These are phyloP conservation scores for Plasmodium sp. DNA, from an alignment of 169 alveolate species.

Conservation along the genomic window DNA sequence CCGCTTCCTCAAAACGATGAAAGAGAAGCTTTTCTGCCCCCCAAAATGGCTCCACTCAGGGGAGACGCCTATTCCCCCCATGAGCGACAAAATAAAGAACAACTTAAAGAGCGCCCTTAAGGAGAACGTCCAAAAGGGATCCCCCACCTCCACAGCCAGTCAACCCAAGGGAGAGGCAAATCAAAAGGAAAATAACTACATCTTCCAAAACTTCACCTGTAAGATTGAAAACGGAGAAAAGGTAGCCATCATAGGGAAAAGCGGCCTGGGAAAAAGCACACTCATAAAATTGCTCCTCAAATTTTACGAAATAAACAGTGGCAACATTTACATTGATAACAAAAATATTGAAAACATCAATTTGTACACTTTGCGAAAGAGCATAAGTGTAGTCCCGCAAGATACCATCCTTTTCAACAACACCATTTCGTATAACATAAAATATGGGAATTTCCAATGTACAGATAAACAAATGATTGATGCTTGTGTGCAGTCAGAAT, in stretches of 20 bases:
- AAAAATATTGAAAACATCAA: conserved; percentile 88
- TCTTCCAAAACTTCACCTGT: conserved; percentile 69
- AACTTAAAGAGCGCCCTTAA: not conserved
- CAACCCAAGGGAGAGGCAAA: not conserved
- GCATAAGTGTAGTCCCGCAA: conserved; percentile 94
- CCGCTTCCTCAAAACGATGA: not conserved
- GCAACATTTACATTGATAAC: conserved; percentile 90
- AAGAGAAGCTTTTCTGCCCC: not conserved
- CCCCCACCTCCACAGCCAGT: not conserved
- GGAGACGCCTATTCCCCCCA: not conserved
- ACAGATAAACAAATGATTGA: conserved; percentile 82
- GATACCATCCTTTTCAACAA: conserved; percentile 94
- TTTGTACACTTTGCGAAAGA: conserved; percentile 82
- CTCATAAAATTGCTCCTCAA: conserved; percentile 93
- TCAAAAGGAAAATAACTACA: conserved; percentile 5
- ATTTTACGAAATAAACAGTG: conserved; percentile 91
- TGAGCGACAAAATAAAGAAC: not conserved
- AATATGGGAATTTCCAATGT: conserved; percentile 89
- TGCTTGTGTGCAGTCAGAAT: conserved; percentile 60
- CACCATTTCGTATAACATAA: conserved; percentile 89
- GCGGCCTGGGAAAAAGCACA: conserved; percentile 98
- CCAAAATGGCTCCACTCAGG: not conserved
- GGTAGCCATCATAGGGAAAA: conserved; percentile 86
- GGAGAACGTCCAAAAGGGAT: not conserved
- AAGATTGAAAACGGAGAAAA: conserved; percentile 55